Base-by-base conservation (phyloP, 495 filamentous ascomycete species). In the Trichoderma erinaceum region DNA sequence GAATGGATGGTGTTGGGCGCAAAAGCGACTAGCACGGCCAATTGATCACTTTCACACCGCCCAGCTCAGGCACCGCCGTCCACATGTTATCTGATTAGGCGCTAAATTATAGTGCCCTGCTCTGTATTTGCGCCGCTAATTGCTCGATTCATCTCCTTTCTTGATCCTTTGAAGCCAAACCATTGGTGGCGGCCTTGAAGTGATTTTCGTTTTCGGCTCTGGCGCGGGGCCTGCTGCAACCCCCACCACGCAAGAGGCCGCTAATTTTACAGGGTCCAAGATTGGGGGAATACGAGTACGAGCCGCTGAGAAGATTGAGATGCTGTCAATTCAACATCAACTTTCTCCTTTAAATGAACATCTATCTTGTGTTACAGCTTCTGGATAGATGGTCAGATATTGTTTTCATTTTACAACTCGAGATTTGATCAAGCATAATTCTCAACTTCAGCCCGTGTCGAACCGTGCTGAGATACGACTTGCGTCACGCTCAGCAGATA, bases 171-270 rank as follows among this genome's bases (percentile, higher is more conserved):
- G 11, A 21, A 58, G n/a, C 50, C 44, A 48, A 48, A 12, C 50
- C 50, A 23, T 23, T 21, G 50, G 50, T 1, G 3, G 11, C 16
- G 23, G 29, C 23, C 12, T 4, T 25, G 56, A 32, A 32, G 16
- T 12, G 56, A 61, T 13, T 12, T 25, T 61, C 56, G 56, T 61
- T 32, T 61, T 61, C 52, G 52, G 52, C 52, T 3, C 25, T 16
- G 52, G 56, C 56, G 56, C 56, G 48, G 48, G 48, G 48, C 48
- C 21, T 18, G 48, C 48, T 21, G 48, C 48, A 52, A 52, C 48
- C 48, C 44, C 48, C 48, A 52, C 48, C n/a, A 52, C 48, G 48
- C 18, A 11, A 21, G 48, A 5, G 48, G 16, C 12, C 16, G 27
- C 10, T 23, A 16, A 56, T 21, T 56, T 56, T 56, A n/a, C 50